Evolutionary conservation across 2,329 filamentous ascomycete species (phyloP).

Genomic region (Colletotrichum sp.): DNA sequence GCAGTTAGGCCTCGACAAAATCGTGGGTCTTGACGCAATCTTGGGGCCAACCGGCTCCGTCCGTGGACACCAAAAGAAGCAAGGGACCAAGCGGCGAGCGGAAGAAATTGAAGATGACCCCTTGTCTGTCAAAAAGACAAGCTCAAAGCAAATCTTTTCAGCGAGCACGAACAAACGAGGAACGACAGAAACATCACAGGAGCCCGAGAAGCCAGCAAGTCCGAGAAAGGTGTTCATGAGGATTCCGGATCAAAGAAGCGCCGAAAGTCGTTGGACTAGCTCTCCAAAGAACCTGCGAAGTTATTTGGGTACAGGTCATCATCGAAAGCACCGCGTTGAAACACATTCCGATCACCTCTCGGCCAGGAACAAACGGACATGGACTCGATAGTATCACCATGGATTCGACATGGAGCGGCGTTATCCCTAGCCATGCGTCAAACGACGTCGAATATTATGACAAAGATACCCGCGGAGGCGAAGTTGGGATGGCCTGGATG

Average conservation of each 20-base stretch:
- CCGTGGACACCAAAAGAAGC: neutral
- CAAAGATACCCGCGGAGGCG: neutral
- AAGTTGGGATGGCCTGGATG: neutral
- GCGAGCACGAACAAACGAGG: neutral
- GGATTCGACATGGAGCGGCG: neutral
- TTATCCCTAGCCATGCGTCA: neutral
- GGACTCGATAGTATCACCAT: neutral
- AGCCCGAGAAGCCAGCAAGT: neutral
- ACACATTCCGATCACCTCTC: neutral
- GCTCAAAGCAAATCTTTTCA: neutral
- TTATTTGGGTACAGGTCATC: neutral
- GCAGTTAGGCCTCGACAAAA: too few relatives aligned
- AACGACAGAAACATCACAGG: neutral
- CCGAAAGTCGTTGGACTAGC: neutral
- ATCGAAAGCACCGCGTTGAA: neutral
- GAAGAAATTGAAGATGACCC: neutral
- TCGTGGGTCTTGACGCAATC: neutral
- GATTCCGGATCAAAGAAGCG: neutral
- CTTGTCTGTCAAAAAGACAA: neutral
- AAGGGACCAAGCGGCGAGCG: neutral
- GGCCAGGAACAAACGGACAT: neutral
- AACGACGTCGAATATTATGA: neutral
- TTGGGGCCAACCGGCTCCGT: fast-evolving
- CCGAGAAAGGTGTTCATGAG: neutral
- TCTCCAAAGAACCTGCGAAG: neutral